Evolutionary conservation across 2,329 filamentous ascomycete genomes (phyloP), one percentile per base, ranked within the genome.

Genomic region (Alternaria brassicicola): DNA sequence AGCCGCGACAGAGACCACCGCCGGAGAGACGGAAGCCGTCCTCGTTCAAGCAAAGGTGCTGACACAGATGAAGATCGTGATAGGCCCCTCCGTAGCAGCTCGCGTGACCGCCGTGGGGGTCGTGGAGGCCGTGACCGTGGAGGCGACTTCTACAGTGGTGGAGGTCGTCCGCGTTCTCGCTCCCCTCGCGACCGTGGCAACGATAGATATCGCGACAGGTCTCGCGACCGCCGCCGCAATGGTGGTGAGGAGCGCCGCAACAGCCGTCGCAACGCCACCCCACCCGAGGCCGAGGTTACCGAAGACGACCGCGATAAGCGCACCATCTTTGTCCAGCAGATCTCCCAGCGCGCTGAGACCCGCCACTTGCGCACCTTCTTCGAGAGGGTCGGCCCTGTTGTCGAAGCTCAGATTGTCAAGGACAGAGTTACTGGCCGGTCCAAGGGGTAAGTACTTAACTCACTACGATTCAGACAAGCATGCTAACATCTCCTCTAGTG

Each of bases 361-460:
- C 93, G 92, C 73, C 93, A 98, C 78, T 84, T 99, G 64, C 94
- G 96, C 78, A 86, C 89, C 62, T 99, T 99, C 78, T 99, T 99
- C 74, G 92, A 97, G 78, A 93, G 94, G 79, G 90, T 95, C 70
- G 95, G 95, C 63, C 89, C 91, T 36, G 95, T 99, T 54, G 96
- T 95, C 71, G 95, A 98, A 78, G 95, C 95, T 49, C 95, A 98
- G 82, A 99, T 99, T 73, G 95, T 99, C 52, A 98, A 98, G 80
- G 95, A 99, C 72, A 88, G 95, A 63, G 93, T 99, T 63, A 97
- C 93, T 80, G 92, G 93, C 70, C 91, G 95, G 80, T 97, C 93
- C 63, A 99, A 99, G 84, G 95, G 95, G 94, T 97, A 84, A 75
- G 90, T 78, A 52, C 48, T 39, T 41, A 15, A 48, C 30, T 59